Conservation (phyloP, 805 yeast species). For the Debaryomyces tyrocola region DNA sequence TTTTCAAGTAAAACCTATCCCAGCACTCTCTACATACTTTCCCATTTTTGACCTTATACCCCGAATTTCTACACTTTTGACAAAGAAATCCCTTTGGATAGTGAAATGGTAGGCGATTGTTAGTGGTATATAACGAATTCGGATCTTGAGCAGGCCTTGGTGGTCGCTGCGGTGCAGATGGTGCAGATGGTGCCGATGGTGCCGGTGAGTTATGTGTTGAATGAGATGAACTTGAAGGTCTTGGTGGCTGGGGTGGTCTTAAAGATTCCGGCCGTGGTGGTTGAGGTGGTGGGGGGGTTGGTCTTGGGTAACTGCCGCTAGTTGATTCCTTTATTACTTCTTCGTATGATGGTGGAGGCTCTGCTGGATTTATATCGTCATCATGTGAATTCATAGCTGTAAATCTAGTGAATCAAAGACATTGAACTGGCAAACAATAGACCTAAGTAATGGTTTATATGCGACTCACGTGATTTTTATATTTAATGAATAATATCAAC, state of each 20-base stretch:
- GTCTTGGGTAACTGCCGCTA: conserved; percentile 4
- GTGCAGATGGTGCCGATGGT: conserved; percentile 5
- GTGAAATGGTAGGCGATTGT: conserved; percentile 24
- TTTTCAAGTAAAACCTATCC: conserved; percentile 24
- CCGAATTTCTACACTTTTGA: conserved; percentile 34
- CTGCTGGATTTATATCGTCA: conserved; percentile 11
- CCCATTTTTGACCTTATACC: conserved; percentile 26
- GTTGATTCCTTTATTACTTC: conserved; percentile 36
- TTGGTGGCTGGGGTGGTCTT: conserved; percentile 12
- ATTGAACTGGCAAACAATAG: too few relatives aligned
- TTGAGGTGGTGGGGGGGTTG: conserved; percentile 6
- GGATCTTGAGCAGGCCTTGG: conserved; percentile 6
- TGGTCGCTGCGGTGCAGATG: conserved; percentile 8
- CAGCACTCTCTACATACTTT: conserved; percentile 31
- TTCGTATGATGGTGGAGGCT: conserved; percentile 48
- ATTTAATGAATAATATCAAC: too few relatives aligned
- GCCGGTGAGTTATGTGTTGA: neutral
- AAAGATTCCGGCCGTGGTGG: conserved; percentile 8
- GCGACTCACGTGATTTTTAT: too few relatives aligned
- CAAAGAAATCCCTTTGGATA: conserved; percentile 33
- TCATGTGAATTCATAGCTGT: neutral
- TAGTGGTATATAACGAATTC: conserved; percentile 8
- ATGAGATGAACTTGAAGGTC: conserved; percentile 4
- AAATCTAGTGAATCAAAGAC: too few relatives aligned
- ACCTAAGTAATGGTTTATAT: too few relatives aligned